Evolutionary conservation across 768 basidiomycete species (phyloP), one percentile per base, ranked within the genome.

Genomic region (Pisolithus sp.): DNA sequence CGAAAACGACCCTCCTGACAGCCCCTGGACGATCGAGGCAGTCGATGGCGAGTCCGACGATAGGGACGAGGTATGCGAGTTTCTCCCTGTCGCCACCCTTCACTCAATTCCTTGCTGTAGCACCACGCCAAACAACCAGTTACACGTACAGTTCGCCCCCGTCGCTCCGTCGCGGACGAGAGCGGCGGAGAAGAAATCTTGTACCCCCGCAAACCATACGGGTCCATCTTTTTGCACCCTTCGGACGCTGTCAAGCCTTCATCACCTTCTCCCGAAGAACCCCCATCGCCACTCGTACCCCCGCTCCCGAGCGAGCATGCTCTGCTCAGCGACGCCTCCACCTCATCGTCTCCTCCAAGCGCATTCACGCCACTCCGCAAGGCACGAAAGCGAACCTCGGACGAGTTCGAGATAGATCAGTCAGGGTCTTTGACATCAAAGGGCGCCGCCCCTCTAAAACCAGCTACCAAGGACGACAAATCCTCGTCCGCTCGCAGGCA

Each of bases 151-250:
- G 68, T 87, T 49, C 81, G 85, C 42, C 62, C 72, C 42, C 76
- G 77, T 30, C 80, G 80, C 51, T 92, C 89, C 1, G 76, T 81
- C 53, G 79, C 86, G 7, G 85, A 88, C 57, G 90, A 92, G 68
- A 92, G 89, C 60, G 90, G 90, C 5, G 89, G 90, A 39, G 90
- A 93, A 68, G 90, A 93, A 67, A 92, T 93, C 53, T 71, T 93
- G 24, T 93, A 93, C 67, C 89, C 89, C 38, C 84, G 89, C 51
- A 81, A 86, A 54, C 71, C 71, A 20, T 59, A 59, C 39, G 61
- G 55, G 8, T 39, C 60, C 15, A 64, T 68, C 17, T 53, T 69
- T 45, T 54, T 66, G 7, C 60, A 70, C 51, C 63, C 70, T 9
- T 64, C 64, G 41, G 63, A 65, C 39, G 67, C 66, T 26, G 59